Base-by-base conservation (phyloP, 805 yeast species). In the Clavispora carvajalis region DNA sequence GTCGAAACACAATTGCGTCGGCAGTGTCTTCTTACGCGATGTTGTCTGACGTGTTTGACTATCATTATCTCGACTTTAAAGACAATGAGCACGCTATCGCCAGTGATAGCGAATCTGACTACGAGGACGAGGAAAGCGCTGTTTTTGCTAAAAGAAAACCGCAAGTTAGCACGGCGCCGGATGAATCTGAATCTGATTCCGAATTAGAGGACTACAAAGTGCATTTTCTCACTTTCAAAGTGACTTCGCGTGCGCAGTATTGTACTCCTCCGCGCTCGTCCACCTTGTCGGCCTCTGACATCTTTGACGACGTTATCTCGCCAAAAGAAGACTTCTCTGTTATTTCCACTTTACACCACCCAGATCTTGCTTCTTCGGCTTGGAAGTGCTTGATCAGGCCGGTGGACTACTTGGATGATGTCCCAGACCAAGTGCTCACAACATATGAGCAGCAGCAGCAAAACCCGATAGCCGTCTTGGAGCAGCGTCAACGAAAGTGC, bases 41-140 rank as follows among this genome's bases (percentile, higher is more conserved):
- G 19, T 38, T 48, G 30, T 48, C 52, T 2, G 53, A 49, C 29
- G 44, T 49, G 9, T 49, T 49, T 25, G 53, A 49, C 22, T 47
- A 46, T 26, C 38, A 49, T 17, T 41, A 39, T 28, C 31, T 47
- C 21, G 41, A 36, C 33, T 36, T 26, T 22, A 36, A 24, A 5
- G 41, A 26, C 4, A 29, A 40, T 17, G 53, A 47, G 19, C 36
- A 43, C 23, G 53, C 48, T 10, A 38, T 49, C 29, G 43, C 33
- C 7, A 48, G 47, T n/a, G 53, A 49, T 13, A 44, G 45, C 23
- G 53, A 49, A 39, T 38, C 50, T 13, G 53, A 47, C 25, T 42
- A 44, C 17, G 51, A 47, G 17, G 49, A 43, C 12, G 28, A 15
- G 4, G 37, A 36, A 15, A 9, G 7, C 8, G 6, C 15, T 6